Evolutionary conservation across 2,329 filamentous ascomycete genomes (phyloP).

Genomic region (Cladosporium sp.): DNA sequence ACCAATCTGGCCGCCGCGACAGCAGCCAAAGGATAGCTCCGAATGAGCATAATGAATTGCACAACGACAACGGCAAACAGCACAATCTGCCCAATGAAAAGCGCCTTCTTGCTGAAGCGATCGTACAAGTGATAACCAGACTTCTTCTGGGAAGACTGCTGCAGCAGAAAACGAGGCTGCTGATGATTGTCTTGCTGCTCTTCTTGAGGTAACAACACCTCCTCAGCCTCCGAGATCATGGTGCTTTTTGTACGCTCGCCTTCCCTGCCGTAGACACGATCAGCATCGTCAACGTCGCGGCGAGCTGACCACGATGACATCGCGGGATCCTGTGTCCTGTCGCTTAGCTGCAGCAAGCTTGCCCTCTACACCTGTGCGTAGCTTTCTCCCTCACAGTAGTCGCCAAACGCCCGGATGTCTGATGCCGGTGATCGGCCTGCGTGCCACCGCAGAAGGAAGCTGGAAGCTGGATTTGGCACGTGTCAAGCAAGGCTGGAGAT

Average conservation of each 20-base stretch:
- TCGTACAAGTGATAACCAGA: not conserved
- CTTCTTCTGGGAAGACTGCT: not conserved
- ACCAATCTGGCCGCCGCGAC: constrained; percentile 19
- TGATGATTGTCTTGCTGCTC: too few species aligned
- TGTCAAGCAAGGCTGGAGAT: not conserved
- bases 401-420: not conserved
- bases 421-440: not conserved
- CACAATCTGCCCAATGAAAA: constrained; percentile 19
- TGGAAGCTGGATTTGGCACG: not conserved
- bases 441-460: not conserved
- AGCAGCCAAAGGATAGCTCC: constrained; percentile 27
- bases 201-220: not conserved
- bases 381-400: not conserved
- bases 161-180: constrained; percentile 3
- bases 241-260: not conserved
- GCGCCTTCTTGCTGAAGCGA: constrained; percentile 7
- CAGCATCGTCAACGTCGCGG: not conserved
- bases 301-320: not conserved
- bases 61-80: constrained; percentile 25
- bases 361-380: too few species aligned
- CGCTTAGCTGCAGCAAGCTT: not conserved
- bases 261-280: constrained; percentile 1
- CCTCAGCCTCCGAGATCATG: constrained; percentile 1
- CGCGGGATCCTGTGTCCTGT: not conserved
- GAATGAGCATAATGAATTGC: constrained; percentile 31